A percentile compares a stretch with the other conserved stretches of the same genome.
phyloP scores from a whole-genome alignment of 2,329 filamentous ascomycete genomes.

The Intubia oerlemansii region DNA sequence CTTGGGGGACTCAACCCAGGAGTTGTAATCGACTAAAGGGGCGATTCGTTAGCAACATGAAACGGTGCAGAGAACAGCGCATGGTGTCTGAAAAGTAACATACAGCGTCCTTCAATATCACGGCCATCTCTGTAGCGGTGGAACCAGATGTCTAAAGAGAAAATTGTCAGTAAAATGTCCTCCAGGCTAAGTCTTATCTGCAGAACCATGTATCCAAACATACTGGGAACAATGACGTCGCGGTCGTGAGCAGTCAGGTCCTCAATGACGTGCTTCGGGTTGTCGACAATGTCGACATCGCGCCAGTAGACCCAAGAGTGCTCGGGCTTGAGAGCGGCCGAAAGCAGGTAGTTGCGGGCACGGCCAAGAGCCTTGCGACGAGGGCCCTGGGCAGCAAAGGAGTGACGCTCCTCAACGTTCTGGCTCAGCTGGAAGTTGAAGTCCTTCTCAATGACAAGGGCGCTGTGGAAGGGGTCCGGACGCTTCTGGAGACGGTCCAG shows the following conservation, averaged over 20 bases:
- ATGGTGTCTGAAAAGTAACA: too few species aligned
- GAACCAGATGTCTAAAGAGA: slow-evolving; percentile 75
- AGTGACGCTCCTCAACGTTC: slow-evolving; percentile 62
- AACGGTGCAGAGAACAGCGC: too few species aligned
- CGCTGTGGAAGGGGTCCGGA: slow-evolving; percentile 69
- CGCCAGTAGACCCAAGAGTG: slow-evolving; percentile 99
- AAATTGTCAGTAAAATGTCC: slow-evolving; percentile 2
- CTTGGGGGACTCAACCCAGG: slow-evolving; percentile 87
- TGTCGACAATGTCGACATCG: slow-evolving; percentile 90
- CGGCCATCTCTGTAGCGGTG: slow-evolving; percentile 62
- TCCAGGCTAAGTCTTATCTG: background rate
- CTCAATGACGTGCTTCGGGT: slow-evolving; percentile 68
- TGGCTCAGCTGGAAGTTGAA: slow-evolving; percentile 62
- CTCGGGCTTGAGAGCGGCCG: slow-evolving; percentile 67
- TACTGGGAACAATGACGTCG: slow-evolving; percentile 90
- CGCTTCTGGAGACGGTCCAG: slow-evolving; percentile 72
- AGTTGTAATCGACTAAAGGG: slow-evolving; percentile 79
- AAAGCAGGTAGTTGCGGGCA: slow-evolving; percentile 80
- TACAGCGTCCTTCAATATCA: slow-evolving; percentile 91
- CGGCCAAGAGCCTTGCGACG: slow-evolving; percentile 76
- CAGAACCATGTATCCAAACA: slow-evolving; percentile 12
- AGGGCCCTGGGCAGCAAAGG: slow-evolving; percentile 71
- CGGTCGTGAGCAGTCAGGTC: slow-evolving; percentile 88
- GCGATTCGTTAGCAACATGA: too few species aligned
- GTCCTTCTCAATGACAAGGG: slow-evolving; percentile 73